These are phyloP conservation scores for Verticillium tricorpus DNA, from an alignment of 2,329 filamentous ascomycete species.

Conservation along the genomic window DNA sequence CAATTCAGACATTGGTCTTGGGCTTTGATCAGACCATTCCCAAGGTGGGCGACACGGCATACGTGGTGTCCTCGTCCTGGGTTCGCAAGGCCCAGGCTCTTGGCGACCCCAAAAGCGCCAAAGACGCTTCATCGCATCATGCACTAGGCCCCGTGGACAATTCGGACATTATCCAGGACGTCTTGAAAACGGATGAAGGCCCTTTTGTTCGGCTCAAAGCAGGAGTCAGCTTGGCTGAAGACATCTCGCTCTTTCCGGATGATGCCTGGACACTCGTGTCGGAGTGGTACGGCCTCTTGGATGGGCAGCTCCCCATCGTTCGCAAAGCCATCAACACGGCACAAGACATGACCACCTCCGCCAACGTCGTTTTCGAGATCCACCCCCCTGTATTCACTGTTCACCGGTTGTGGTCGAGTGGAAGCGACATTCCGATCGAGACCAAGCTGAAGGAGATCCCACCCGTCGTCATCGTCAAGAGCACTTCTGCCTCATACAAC, in stretches of 20 bases:
- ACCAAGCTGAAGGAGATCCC: constrained; percentile 57
- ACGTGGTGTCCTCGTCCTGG: constrained; percentile 76
- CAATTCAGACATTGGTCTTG: constrained; percentile 59
- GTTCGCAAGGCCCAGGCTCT: constrained; percentile 67
- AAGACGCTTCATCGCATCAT: constrained; percentile 56
- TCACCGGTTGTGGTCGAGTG: constrained; percentile 67
- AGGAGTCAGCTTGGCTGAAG: constrained; percentile 56
- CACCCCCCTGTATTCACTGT: constrained; percentile 82
- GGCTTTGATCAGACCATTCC: constrained; percentile 47
- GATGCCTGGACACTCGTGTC: constrained; percentile 78
- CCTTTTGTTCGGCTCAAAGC: constrained; percentile 71
- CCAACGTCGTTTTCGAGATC: constrained; percentile 76
- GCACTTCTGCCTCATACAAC: constrained; percentile 64
- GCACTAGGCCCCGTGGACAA: constrained; percentile 81
- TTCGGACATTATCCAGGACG: constrained; percentile 68
- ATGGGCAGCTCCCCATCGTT: constrained; percentile 65
- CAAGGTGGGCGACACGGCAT: constrained; percentile 71
- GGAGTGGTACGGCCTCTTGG: constrained; percentile 74
- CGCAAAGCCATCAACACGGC: constrained; percentile 76
- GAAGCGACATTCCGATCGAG: constrained; percentile 50
- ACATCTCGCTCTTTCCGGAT: constrained; percentile 73
- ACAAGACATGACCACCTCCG: constrained; percentile 43
- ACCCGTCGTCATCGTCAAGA: constrained; percentile 65
- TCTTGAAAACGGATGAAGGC: constrained; percentile 40
- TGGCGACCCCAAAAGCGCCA: constrained; percentile 49